Percentiles rank a stretch among this genome's conserved stretches.
Evolutionary conservation across 805 yeast species (phyloP).

Genomic region (Aciculoconidium aculeatum): DNA sequence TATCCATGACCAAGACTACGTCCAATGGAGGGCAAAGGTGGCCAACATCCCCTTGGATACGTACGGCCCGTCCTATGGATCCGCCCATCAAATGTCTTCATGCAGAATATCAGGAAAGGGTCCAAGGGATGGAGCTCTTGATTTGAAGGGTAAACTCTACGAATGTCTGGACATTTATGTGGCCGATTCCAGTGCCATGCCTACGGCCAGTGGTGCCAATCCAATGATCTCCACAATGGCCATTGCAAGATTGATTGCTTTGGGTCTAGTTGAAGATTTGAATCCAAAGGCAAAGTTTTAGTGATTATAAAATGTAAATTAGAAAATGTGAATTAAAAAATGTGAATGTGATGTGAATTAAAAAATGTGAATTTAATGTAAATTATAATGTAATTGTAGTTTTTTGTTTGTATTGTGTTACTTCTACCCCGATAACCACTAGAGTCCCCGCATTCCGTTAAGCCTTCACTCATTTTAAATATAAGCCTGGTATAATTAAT

Average conservation of each 20-base stretch:
- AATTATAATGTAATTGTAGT: no score
- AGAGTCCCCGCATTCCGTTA: no score
- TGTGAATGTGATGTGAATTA: no score
- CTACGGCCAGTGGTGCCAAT: constrained; percentile 25
- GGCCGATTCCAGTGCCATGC: constrained; percentile 25
- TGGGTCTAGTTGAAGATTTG: constrained; percentile 16
- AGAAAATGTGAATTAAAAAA: no score
- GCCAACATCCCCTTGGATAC: constrained; percentile 20
- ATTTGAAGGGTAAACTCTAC: constrained; percentile 17
- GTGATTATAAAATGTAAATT: no score
- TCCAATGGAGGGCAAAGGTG: constrained; percentile 26
- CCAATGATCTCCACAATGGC: constrained; percentile 25
- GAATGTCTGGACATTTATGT: constrained; percentile 23
- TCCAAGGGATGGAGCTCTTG: constrained; percentile 21
- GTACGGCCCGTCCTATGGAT: constrained; percentile 25
- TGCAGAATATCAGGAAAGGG: constrained; percentile 24
- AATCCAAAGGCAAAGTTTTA: no score
- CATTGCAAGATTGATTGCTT: constrained; percentile 16
- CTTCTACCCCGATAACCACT: no score
- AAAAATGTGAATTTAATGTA: no score
- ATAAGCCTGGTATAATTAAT: no score
- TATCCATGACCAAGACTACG: constrained; percentile 40
- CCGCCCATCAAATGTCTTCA: constrained; percentile 25
- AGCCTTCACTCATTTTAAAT: no score
- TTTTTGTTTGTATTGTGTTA: no score